Percentiles rank a stretch among this genome's conserved stretches.
phyloP scores from a whole-genome alignment of 2,329 filamentous ascomycete species.

The Fusarium algeriense region DNA sequence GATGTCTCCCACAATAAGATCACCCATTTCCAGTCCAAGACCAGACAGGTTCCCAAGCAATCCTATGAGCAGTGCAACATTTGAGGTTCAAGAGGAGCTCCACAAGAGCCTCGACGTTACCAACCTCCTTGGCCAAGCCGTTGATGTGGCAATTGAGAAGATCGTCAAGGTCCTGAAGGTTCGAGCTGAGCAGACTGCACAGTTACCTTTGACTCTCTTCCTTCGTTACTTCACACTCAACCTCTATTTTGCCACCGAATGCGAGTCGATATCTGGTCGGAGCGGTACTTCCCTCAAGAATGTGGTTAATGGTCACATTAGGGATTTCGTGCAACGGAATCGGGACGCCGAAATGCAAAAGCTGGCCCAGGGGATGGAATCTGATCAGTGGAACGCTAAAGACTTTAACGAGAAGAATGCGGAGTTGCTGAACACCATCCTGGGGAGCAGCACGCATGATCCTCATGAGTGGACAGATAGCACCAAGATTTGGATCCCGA shows the following conservation, averaged over 20 bases:
- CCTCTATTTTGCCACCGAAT: slow-evolving; percentile 86
- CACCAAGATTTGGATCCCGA: slow-evolving; percentile 69
- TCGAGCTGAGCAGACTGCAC: slow-evolving; percentile 77
- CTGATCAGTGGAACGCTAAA: slow-evolving; percentile 82
- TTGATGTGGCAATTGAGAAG: slow-evolving; percentile 84
- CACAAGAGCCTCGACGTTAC: slow-evolving; percentile 82
- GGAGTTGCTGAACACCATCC: slow-evolving; percentile 70
- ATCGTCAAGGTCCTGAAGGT: slow-evolving; percentile 82
- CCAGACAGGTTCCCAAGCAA: slow-evolving; percentile 48
- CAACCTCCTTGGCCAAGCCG: slow-evolving; percentile 81
- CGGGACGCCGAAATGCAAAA: slow-evolving; percentile 80
- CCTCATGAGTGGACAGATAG: slow-evolving; percentile 74
- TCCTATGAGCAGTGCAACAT: slow-evolving; percentile 44
- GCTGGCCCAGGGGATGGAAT: slow-evolving; percentile 81
- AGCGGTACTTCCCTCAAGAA: slow-evolving; percentile 82
- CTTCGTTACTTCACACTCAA: slow-evolving; percentile 87
- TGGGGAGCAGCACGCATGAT: slow-evolving; percentile 79
- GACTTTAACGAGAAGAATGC: slow-evolving; percentile 77
- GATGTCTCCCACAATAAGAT: slow-evolving; percentile 63
- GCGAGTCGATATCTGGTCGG: slow-evolving; percentile 84
- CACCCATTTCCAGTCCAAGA: slow-evolving; percentile 66
- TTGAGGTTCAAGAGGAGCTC: slow-evolving; percentile 77
- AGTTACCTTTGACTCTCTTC: slow-evolving; percentile 76
- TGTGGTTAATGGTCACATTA: slow-evolving; percentile 84
- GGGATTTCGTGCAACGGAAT: slow-evolving; percentile 79